Percentiles rank a stretch among this genome's conserved stretches.
Conservation (phyloP, 768 basidiomycete species). For the Tulasnella sp. region DNA sequence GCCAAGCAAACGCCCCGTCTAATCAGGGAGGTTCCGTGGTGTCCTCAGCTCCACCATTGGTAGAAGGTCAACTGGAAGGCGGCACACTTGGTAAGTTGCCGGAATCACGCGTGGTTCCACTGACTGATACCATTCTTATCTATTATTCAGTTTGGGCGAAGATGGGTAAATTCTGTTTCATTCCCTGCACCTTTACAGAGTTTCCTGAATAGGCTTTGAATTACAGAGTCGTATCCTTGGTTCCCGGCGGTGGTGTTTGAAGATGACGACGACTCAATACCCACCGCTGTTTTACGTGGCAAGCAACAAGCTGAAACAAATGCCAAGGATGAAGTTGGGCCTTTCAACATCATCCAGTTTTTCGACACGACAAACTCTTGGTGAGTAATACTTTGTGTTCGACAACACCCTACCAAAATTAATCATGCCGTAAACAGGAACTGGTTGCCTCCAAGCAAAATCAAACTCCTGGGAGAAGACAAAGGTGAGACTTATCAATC, state of each 20-base stretch:
- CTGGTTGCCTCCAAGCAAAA: conserved; percentile 41
- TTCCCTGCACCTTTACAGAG: background rate
- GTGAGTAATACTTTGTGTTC: conserved; percentile 27
- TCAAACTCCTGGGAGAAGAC: conserved; percentile 59
- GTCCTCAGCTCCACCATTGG: background rate
- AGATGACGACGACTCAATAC: conserved; percentile 42
- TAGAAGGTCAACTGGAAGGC: conserved; percentile 17
- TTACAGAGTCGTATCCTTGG: conserved; percentile 61
- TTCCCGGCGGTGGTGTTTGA: conserved; percentile 75
- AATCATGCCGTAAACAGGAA: conserved; percentile 42
- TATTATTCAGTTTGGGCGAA: conserved; percentile 66
- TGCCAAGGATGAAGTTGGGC: conserved; percentile 24
- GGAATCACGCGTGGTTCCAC: background rate
- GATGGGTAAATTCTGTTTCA: conserved; percentile 34
- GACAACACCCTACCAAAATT: background rate
- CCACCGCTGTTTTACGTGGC: conserved; percentile 24
- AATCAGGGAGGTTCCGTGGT: background rate
- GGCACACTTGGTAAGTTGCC: conserved; percentile 51
- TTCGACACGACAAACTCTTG: conserved; percentile 57
- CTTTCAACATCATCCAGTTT: conserved; percentile 54
- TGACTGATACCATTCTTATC: conserved; percentile 5
- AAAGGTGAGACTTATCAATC: conserved; percentile 35
- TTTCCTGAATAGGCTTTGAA: background rate
- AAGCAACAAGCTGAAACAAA: conserved; percentile 17
- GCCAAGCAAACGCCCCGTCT: too few relatives aligned